Conservation (phyloP, 345 rosid genomes). For the Camelina neglecta region DNA sequence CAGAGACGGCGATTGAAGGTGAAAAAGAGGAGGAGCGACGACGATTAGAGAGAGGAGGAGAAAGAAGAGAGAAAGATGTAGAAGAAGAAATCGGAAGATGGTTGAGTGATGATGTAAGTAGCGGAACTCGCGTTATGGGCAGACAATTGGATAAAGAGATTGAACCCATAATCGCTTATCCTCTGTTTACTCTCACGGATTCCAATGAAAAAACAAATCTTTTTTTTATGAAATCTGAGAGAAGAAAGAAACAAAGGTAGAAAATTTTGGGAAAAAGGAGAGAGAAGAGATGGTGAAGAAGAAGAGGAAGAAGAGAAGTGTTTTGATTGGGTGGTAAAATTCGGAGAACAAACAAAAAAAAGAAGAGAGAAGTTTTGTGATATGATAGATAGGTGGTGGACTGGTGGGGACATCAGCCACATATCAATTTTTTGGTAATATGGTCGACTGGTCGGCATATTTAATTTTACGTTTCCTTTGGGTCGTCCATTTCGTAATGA, state of each 20-base stretch:
- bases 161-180: constrained; percentile 47
- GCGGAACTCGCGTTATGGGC: constrained; percentile 46
- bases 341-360: neutral
- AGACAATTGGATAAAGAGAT: constrained; percentile 41
- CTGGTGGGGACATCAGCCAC: constrained; percentile 41
- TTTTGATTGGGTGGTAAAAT: constrained; percentile 41
- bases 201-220: constrained; percentile 25
- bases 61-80: constrained; percentile 24
- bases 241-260: constrained; percentile 19
- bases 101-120: constrained; percentile 37
- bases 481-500: neutral
- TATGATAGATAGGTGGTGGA: constrained; percentile 20
- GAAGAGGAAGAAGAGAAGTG: constrained; percentile 1
- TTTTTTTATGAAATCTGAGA: constrained; percentile 7
- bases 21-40: constrained; percentile 40
- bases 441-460: constrained; percentile 15
- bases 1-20: constrained; percentile 20
- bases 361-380: constrained; percentile 3
- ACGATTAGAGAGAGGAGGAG: constrained; percentile 39
- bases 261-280: neutral
- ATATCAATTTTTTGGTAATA: constrained; percentile 24
- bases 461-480: constrained; percentile 14
- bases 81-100: constrained; percentile 29
- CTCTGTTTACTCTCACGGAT: constrained; percentile 28
- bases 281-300: constrained; percentile 4